These are phyloP conservation scores for Coemansia sp. DNA, from an alignment of 192 early-diverging fungal species.

Conservation along the genomic window DNA sequence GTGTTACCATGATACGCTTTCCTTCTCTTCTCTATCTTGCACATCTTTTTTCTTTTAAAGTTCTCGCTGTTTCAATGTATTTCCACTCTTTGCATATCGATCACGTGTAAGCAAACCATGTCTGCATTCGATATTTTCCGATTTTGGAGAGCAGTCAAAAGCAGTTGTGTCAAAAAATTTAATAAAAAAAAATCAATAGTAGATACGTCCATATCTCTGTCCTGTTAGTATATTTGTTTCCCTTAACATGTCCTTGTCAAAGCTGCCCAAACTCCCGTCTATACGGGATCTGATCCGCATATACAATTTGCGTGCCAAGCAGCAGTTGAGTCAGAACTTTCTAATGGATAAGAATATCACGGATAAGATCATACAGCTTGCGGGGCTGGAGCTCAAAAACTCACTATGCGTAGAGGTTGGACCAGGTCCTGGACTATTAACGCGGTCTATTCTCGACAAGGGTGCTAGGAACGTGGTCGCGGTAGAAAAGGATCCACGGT, in stretches of 20 bases:
- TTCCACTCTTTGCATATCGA: neutral
- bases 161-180: neutral
- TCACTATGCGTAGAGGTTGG: slow-evolving; percentile 76
- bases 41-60: neutral
- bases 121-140: neutral
- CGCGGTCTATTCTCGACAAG: slow-evolving; percentile 72
- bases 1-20: neutral
- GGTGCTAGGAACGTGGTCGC: slow-evolving; percentile 65
- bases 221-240: neutral
- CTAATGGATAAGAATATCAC: slow-evolving; percentile 83
- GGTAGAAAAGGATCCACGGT: slow-evolving; percentile 73
- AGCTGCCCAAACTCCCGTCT: slow-evolving; percentile 64
- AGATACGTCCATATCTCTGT: neutral
- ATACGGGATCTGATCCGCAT: slow-evolving; percentile 72
- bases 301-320: slow-evolving; percentile 70
- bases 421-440: slow-evolving; percentile 75
- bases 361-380: slow-evolving; percentile 66
- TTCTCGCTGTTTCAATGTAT: neutral
- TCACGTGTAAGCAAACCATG: neutral
- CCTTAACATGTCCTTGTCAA: slow-evolving; percentile 23
- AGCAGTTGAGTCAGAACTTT: slow-evolving; percentile 81
- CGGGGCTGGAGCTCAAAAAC: slow-evolving; percentile 59
- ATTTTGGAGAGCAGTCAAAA: neutral
- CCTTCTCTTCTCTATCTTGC: neutral
- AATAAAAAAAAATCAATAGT: neutral